A percentile compares a stretch with the other conserved stretches of the same genome.
Conservation (phyloP, 345 rosid species). For the Clausena lansium region DNA sequence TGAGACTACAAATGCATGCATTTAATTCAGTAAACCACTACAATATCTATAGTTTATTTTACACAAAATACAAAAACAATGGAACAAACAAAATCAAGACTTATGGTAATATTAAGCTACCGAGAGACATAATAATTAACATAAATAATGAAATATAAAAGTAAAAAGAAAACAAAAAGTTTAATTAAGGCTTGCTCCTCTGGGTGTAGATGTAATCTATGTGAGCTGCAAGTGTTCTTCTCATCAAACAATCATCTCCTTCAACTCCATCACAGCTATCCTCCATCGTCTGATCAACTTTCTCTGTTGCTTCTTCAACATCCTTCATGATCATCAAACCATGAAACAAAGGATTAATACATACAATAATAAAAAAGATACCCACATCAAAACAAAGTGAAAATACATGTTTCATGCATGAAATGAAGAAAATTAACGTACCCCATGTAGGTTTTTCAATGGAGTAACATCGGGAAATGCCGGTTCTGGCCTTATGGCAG, state of each 20-base stretch:
- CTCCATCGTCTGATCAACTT: slow-evolving; percentile 8
- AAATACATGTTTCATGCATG: not conserved
- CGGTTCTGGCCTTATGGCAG: slow-evolving; percentile 20
- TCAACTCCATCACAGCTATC: slow-evolving; percentile 28
- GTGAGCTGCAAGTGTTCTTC: slow-evolving; percentile 37
- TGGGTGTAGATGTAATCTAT: slow-evolving; percentile 37
- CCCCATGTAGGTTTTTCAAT: slow-evolving; percentile 4
- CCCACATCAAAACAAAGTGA: not conserved
- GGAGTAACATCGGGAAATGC: not conserved
- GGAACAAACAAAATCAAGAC: slow-evolving; percentile 4
- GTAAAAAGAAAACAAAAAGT: not conserved
- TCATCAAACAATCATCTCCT: slow-evolving; percentile 39
- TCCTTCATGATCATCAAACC: slow-evolving; percentile 1
- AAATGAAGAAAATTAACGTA: slow-evolving; percentile 12
- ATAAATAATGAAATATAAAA: not conserved
- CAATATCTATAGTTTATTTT: not conserved
- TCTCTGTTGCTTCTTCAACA: not conserved
- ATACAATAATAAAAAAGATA: no score
- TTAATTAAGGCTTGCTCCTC: slow-evolving; percentile 11
- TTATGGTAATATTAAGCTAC: not conserved
- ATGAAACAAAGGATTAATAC: not conserved
- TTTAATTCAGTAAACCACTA: no score
- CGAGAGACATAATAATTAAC: not conserved
- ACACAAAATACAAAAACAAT: not conserved
- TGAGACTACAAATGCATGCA: no score